Evolutionary conservation across 2,329 filamentous ascomycete genomes (phyloP), one percentile per base, ranked within the genome.

Genomic region (Colletotrichum eleusines): DNA sequence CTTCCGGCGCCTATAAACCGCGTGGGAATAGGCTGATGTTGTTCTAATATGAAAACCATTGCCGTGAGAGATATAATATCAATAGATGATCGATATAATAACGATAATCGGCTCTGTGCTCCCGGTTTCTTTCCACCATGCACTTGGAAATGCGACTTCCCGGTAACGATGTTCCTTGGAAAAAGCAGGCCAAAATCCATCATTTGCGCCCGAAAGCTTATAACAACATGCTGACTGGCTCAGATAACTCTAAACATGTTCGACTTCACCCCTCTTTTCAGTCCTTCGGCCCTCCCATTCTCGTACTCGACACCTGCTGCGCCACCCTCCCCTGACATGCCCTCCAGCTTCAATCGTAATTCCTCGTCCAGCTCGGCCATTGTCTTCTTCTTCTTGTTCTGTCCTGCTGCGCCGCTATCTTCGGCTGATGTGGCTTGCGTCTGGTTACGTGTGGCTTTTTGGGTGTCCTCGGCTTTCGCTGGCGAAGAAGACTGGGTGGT

Each of bases 181-280:
- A 1, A 46, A 44, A 23, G 44, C 44, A 46, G 26, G 14, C 26
- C 26, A 2, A 20, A 4, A 28, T 20, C 26, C 55, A 8, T 51
- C 11, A 18, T 35, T 23, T 4, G 28, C 9, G 28, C n/a, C 31
- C 18, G 4, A 20, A 18, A 28, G 9, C 11, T 31, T 16, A 23
- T 7, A 8, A 18, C 12, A 50, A 38, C 14, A 16, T 31, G 6
- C 9, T n/a, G n/a, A 1, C 16, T n/a, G n/a, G 7, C 12, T 64
- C 46, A 89, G 26, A 93, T 93, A 71, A 91, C 87, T 20, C 91
- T 84, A 78, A 94, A 94, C 91, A 94, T 94, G 75, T 94, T 94
- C 63, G 91, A 88, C 78, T 87, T 90, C 14, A 95, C 92, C 44
- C 90, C 87, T 60, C 92, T 84, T 81, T 94, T 94, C 86, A 95